phyloP scores from a whole-genome alignment of 2,329 filamentous ascomycete genomes.

The Amauroascus verrucosus region DNA sequence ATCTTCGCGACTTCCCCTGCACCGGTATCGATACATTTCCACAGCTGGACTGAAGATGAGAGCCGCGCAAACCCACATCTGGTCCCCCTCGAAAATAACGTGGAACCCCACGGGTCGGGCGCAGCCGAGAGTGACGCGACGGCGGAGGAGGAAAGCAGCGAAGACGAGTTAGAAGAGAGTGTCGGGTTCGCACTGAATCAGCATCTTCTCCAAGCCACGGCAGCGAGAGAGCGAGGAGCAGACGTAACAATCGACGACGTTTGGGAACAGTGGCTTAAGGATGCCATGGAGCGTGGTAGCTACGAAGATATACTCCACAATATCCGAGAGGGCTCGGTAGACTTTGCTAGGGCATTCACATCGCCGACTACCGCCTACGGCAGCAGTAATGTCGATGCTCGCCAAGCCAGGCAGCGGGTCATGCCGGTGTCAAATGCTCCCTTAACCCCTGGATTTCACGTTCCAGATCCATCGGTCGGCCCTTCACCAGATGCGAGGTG shows the following conservation, averaged over 20 bases:
- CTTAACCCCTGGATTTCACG: background rate
- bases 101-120: slow-evolving; percentile 16
- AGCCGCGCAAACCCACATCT: background rate
- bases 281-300: slow-evolving; percentile 43
- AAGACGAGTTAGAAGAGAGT: slow-evolving; percentile 40
- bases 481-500: background rate
- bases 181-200: slow-evolving; percentile 44
- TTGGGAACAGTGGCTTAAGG: slow-evolving; percentile 51
- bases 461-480: slow-evolving; percentile 3
- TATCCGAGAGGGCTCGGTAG: slow-evolving; percentile 29
- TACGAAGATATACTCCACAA: slow-evolving; percentile 34
- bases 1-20: slow-evolving; percentile 42
- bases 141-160: slow-evolving; percentile 32
- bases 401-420: background rate
- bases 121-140: background rate
- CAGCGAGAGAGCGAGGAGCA: slow-evolving; percentile 42
- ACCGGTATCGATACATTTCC: slow-evolving; percentile 26
- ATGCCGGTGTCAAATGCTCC: background rate
- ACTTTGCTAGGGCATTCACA: slow-evolving; percentile 6
- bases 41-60: slow-evolving; percentile 21
- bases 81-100: slow-evolving; percentile 13
- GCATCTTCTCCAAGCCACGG: slow-evolving; percentile 43
- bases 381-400: background rate
- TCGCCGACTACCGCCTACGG: background rate
- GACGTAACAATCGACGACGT: slow-evolving; percentile 37